These are phyloP conservation scores for Annulohypoxylon moriforme DNA, from an alignment of 495 filamentous ascomycete genomes.

Conservation along the genomic window DNA sequence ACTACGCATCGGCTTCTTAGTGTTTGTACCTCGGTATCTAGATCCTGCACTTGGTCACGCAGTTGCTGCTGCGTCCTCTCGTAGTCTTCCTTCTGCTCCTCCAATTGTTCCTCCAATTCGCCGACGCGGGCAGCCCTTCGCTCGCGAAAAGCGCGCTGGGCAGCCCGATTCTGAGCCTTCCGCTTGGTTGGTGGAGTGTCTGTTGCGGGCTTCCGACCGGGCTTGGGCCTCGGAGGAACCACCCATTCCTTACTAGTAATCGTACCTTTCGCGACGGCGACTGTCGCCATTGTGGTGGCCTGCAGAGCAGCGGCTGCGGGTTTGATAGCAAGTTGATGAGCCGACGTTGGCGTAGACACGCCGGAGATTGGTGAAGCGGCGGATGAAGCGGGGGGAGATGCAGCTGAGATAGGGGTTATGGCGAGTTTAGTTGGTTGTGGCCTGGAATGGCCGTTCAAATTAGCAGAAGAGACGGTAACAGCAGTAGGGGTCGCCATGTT, in stretches of 20 bases:
- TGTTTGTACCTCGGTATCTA: conserved; percentile 60
- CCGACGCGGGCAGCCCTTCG: conserved; percentile 83
- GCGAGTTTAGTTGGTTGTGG: conserved; percentile 46
- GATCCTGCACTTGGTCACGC: conserved; percentile 55
- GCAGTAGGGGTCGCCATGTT: conserved; percentile 44
- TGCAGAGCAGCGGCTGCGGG: conserved; percentile 27
- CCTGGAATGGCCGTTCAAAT: conserved; percentile 34
- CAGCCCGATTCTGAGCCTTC: conserved; percentile 93
- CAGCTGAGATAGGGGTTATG: conserved; percentile 45
- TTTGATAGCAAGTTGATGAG: conserved; percentile 44
- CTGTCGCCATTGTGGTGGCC: conserved; percentile 43
- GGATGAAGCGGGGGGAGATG: conserved; percentile 45
- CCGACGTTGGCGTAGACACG: conserved; percentile 45
- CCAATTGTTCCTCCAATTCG: conserved; percentile 86
- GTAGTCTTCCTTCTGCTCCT: conserved; percentile 66
- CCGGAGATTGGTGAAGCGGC: conserved; percentile 41
- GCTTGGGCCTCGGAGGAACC: conserved; percentile 87
- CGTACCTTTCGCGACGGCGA: conserved; percentile 50
- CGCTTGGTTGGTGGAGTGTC: conserved; percentile 92
- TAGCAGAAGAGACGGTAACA: conserved; percentile 17
- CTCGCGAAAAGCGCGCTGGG: conserved; percentile 92
- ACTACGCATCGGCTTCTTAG: conserved; percentile 56
- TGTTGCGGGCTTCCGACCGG: conserved; percentile 91
- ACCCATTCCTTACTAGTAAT: conserved; percentile 88
- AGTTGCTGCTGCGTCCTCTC: conserved; percentile 59